Evolutionary conservation across 2,329 filamentous ascomycete species (phyloP).

Genomic region (Penicillium sp.): DNA sequence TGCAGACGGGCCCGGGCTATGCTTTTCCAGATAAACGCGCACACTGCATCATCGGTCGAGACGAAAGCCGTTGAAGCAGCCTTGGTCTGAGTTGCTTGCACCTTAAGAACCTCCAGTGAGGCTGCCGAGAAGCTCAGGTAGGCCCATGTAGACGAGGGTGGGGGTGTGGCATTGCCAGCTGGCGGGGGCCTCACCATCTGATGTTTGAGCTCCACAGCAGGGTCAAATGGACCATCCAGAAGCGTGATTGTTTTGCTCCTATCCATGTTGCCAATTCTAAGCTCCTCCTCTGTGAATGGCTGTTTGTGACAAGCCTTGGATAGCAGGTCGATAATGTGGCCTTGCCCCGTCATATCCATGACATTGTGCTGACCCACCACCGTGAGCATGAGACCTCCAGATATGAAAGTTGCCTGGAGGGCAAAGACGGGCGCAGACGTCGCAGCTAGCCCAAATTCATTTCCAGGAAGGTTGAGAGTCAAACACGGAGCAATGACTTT

Average conservation of each 20-base stretch:
- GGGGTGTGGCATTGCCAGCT: background rate
- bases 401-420: conserved; percentile 53
- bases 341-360: conserved; percentile 57
- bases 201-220: conserved; percentile 41
- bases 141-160: conserved; percentile 9
- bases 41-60: conserved; percentile 58
- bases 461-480: conserved; percentile 28
- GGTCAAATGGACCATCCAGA: conserved; percentile 41
- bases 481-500: conserved; percentile 45
- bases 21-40: conserved; percentile 54
- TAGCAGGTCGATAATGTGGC: conserved; percentile 50
- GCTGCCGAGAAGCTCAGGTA: conserved; percentile 16
- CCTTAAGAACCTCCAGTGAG: conserved; percentile 15
- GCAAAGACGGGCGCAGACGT: conserved; percentile 46
- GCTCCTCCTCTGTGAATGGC: conserved; percentile 49
- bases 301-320: conserved; percentile 50
- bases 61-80: conserved; percentile 38
- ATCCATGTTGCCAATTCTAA: conserved; percentile 45
- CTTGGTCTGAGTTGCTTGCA: conserved; percentile 11
- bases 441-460: conserved; percentile 32
- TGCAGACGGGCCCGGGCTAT: conserved; percentile 45
- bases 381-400: conserved; percentile 54
- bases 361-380: conserved; percentile 52
- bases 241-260: conserved; percentile 43
- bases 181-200: conserved; percentile 33